These are phyloP conservation scores for Linum trigynum DNA, from an alignment of 345 rosid genomes.

Conservation along the genomic window DNA sequence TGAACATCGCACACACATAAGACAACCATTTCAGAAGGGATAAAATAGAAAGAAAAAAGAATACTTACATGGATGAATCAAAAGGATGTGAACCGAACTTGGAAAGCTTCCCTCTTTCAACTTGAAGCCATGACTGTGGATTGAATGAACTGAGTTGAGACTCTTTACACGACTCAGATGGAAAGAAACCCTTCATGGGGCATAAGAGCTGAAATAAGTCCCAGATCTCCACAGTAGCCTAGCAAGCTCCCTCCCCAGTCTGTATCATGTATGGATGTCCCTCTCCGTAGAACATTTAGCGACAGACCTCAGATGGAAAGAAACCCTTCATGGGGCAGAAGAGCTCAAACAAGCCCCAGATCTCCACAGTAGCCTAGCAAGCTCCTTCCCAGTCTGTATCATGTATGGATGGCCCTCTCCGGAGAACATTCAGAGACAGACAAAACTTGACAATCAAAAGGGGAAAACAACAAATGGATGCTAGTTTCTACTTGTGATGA, in stretches of 20 bases:
- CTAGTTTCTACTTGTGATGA: slow-evolving; percentile 16
- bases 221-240: slow-evolving; percentile 96
- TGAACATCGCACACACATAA: not conserved
- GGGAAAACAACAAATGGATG: not conserved
- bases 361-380: not conserved
- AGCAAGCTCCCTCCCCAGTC: slow-evolving; percentile 16
- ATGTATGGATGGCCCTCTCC: no score
- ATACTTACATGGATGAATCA: slow-evolving; percentile 62
- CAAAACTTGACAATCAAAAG: slow-evolving; percentile 6
- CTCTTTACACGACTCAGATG: slow-evolving; percentile 82
- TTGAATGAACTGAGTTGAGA: slow-evolving; percentile 65
- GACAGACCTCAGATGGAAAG: slow-evolving; percentile 45
- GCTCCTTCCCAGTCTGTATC: slow-evolving; percentile 8
- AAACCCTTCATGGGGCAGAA: slow-evolving; percentile 89
- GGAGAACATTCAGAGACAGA: slow-evolving; percentile 16
- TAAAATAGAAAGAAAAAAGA: not conserved
- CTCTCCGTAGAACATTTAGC: no score
- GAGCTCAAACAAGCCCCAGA: slow-evolving; percentile 82
- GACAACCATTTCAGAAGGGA: not conserved
- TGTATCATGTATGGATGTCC: not conserved
- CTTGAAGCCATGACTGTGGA: slow-evolving; percentile 99
- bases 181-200: slow-evolving; percentile 80
- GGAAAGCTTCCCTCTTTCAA: slow-evolving; percentile 83
- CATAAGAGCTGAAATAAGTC: slow-evolving; percentile 76
- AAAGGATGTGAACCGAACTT: slow-evolving; percentile 39